These are phyloP conservation scores for Globisporangium lucens DNA, from an alignment of 352 stramenopile genomes.

Conservation along the genomic window DNA sequence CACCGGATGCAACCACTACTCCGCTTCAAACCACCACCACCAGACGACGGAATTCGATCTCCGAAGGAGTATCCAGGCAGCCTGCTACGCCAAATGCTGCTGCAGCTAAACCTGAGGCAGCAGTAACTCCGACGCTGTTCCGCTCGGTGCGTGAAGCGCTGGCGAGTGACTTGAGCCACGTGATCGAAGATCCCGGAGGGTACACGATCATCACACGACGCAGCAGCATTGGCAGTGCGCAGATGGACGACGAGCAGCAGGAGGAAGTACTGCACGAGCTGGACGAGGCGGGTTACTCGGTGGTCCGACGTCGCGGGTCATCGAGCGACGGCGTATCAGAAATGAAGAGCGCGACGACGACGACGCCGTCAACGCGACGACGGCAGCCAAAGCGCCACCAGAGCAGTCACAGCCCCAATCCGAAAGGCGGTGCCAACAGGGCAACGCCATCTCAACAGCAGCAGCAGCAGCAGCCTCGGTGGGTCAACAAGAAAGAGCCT, in stretches of 20 bases:
- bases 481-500: conserved; percentile 9
- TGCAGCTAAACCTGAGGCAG: neutral
- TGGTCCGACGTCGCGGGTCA: conserved; percentile 35
- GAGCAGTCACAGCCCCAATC: conserved; percentile 2
- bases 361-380: neutral
- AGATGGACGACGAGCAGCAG: conserved; percentile 4
- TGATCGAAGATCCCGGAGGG: conserved; percentile 28
- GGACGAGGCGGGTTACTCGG: conserved; percentile 52
- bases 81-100: neutral
- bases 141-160: conserved; percentile 44
- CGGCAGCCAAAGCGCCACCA: conserved; percentile 12
- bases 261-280: conserved; percentile 14
- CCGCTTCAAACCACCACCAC: neutral
- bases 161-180: conserved; percentile 25
- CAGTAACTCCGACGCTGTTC: conserved; percentile 22
- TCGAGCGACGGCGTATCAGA: conserved; percentile 9
- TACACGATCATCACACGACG: conserved; percentile 34
- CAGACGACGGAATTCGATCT: neutral
- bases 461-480: conserved; percentile 3
- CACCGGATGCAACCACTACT: neutral
- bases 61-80: neutral
- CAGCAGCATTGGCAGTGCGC: conserved; percentile 14
- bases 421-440: neutral
- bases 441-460: neutral
- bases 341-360: neutral